Evolutionary conservation across 768 basidiomycete species (phyloP).

Genomic region (Chlorophyllum brunneum): DNA sequence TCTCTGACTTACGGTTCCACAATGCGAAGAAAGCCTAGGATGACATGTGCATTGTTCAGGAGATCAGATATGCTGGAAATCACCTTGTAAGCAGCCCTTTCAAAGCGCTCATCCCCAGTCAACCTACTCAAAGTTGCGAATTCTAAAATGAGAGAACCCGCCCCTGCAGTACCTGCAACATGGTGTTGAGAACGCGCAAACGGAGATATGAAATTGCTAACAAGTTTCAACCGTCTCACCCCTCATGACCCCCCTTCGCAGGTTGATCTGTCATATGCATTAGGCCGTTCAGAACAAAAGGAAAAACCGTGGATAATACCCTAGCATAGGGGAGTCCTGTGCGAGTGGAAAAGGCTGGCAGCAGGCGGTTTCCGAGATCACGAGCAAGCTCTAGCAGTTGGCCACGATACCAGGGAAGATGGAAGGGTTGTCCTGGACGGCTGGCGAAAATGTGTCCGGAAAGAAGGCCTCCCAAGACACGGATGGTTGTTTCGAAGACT

Average conservation of each 20-base stretch:
- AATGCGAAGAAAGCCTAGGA: conserved; percentile 78
- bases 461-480: conserved; percentile 86
- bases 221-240: conserved; percentile 86
- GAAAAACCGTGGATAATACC: conserved; percentile 35
- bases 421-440: conserved; percentile 59
- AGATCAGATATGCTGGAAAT: neutral
- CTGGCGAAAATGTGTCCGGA: conserved; percentile 85
- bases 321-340: conserved; percentile 93
- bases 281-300: conserved; percentile 7
- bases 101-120: conserved; percentile 86
- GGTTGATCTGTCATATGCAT: conserved; percentile 58
- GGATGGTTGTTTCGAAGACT: conserved; percentile 96
- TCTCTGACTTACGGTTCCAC: conserved; percentile 87
- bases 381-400: conserved; percentile 78
- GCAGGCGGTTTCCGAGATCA: conserved; percentile 80
- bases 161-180: conserved; percentile 78
- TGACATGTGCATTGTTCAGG: neutral
- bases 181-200: neutral
- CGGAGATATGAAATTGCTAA: conserved; percentile 33
- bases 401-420: conserved; percentile 79
- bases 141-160: conserved; percentile 89
- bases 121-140: conserved; percentile 91
- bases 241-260: conserved; percentile 69
- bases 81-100: conserved; percentile 76
- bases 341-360: conserved; percentile 89